A percentile compares a stretch with the other conserved stretches of the same genome.
phyloP scores from a whole-genome alignment of 2,329 filamentous ascomycete species.

The Tolypocladium nubicola region DNA sequence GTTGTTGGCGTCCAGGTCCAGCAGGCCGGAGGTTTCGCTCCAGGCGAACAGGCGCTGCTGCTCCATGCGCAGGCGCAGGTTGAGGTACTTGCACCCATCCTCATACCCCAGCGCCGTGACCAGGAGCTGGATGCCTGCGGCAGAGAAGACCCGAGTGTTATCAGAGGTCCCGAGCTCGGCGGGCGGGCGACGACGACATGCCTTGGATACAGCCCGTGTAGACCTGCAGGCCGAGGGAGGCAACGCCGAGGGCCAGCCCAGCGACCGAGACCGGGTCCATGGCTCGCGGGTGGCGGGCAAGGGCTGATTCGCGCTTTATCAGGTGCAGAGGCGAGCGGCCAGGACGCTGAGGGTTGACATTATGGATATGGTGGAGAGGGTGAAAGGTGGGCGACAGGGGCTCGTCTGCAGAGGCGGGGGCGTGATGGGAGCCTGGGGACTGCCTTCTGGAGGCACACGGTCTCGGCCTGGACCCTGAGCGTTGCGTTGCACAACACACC shows the following conservation, averaged over 20 bases:
- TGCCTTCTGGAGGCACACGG: neutral
- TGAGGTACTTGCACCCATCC: constrained; percentile 37
- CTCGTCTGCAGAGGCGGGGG: neutral
- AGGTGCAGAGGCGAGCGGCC: neutral
- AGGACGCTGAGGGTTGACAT: neutral
- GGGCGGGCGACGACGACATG: constrained; percentile 5
- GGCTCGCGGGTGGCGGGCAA: neutral
- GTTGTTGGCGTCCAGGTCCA: constrained; percentile 31
- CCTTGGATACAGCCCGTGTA: constrained; percentile 36
- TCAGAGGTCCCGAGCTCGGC: neutral
- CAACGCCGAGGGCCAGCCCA: constrained; percentile 32
- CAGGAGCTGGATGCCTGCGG: constrained; percentile 33
- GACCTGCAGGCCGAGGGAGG: constrained; percentile 33
- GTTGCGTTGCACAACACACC: neutral
- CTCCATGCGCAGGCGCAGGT: constrained; percentile 37
- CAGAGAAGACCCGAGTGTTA: neutral
- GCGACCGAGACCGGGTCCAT: constrained; percentile 34
- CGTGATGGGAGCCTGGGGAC: neutral
- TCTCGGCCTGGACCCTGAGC: neutral
- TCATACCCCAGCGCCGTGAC: constrained; percentile 35
- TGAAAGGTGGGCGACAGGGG: neutral
- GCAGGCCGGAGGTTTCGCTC: constrained; percentile 36
- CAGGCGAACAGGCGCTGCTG: constrained; percentile 38
- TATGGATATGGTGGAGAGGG: neutral
- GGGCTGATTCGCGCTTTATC: neutral